Percentiles rank a stretch among this genome's conserved stretches.
Conservation (phyloP, 805 yeast species). For the Nakazawaea sp. region DNA sequence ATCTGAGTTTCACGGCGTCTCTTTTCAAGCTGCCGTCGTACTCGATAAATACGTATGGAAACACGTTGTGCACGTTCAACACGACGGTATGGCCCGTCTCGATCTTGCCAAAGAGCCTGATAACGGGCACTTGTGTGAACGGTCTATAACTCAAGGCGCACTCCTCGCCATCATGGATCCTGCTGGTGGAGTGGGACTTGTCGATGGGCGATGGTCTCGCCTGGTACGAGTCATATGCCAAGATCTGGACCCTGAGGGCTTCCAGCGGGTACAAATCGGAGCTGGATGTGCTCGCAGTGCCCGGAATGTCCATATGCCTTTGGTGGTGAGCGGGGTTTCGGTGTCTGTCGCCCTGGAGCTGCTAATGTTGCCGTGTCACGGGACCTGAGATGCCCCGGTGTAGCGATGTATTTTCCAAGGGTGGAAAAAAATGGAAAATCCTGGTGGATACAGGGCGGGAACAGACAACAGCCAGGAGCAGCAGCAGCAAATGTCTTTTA, state of each 20-base stretch:
- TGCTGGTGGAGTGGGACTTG: constrained; percentile 25
- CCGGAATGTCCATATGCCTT: no score
- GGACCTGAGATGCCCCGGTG: no score
- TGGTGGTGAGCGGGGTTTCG: no score
- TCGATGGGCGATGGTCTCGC: constrained; percentile 50
- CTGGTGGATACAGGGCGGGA: no score
- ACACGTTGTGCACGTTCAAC: constrained; percentile 78
- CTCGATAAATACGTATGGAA: constrained; percentile 72
- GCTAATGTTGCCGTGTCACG: no score
- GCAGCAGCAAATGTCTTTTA: constrained; percentile 29
- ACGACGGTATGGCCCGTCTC: constrained; percentile 51
- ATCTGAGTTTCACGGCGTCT: constrained; percentile 21
- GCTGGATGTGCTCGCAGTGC: no score
- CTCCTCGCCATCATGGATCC: constrained; percentile 18
- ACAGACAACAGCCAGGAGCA: background rate
- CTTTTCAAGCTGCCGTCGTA: constrained; percentile 35
- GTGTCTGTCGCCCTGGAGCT: no score
- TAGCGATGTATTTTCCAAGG: no score
- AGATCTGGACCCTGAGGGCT: constrained; percentile 44
- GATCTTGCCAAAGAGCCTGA: constrained; percentile 70
- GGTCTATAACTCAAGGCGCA: constrained; percentile 12
- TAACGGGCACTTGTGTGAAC: constrained; percentile 56
- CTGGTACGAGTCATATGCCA: constrained; percentile 62
- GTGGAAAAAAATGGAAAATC: no score
- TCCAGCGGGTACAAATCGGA: background rate